A percentile compares a stretch with the other conserved stretches of the same genome.
Evolutionary conservation across 345 rosid genomes (phyloP).

Genomic region (Arabidopsis arenosa): DNA sequence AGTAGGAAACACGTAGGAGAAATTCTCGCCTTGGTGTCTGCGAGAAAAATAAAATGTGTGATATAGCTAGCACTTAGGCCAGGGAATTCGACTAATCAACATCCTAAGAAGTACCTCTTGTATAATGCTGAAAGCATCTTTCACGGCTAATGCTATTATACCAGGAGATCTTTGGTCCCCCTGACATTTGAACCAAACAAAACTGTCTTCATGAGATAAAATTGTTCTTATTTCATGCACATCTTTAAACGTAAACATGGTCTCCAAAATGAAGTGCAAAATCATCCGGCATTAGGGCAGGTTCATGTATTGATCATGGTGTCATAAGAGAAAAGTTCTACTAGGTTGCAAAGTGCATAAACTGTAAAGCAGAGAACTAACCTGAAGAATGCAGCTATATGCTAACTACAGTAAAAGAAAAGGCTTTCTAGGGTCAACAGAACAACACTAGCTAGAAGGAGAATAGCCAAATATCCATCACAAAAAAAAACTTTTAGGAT

Average conservation of each 20-base stretch:
- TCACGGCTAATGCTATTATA: constrained; percentile 91
- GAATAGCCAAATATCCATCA: neutral
- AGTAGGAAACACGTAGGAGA: constrained; percentile 95
- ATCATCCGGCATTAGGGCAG: neutral
- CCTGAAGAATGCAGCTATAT: neutral
- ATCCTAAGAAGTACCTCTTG: constrained; percentile 76
- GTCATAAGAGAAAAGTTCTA: constrained; percentile 2
- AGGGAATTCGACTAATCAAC: constrained; percentile 17
- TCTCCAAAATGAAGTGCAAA: constrained; percentile 7
- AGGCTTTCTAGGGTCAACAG: neutral
- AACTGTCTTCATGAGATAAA: constrained; percentile 27
- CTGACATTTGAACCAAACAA: constrained; percentile 57
- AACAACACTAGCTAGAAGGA: constrained; percentile 12
- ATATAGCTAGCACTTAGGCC: constrained; percentile 30
- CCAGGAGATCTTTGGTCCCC: constrained; percentile 99
- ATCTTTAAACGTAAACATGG: constrained; percentile 16
- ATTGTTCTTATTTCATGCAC: neutral
- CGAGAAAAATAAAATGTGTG: constrained; percentile 2
- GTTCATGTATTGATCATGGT: constrained; percentile 1
- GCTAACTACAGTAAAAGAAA: neutral
- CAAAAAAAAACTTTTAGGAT: neutral
- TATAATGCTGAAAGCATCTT: constrained; percentile 95
- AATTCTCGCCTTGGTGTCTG: constrained; percentile 94
- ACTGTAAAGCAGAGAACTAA: neutral
- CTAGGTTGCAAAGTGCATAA: neutral